These are phyloP conservation scores for Aspergillus pseudonomiae DNA, from an alignment of 2,329 filamentous ascomycete genomes.

Conservation along the genomic window DNA sequence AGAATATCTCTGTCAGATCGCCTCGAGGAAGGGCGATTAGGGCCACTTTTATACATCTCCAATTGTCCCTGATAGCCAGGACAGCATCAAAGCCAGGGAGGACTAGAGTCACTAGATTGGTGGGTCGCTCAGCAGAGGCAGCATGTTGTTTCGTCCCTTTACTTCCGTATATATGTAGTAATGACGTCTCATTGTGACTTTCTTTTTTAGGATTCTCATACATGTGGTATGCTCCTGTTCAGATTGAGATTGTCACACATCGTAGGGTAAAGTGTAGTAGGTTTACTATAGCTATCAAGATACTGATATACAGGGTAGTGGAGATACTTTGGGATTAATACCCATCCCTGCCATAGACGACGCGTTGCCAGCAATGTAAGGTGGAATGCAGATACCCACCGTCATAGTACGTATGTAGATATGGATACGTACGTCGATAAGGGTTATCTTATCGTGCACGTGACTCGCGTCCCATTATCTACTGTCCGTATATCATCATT, in stretches of 20 bases:
- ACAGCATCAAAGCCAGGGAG: background rate
- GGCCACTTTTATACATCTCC: background rate
- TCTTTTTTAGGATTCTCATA: background rate
- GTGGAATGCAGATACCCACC: background rate
- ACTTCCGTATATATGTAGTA: background rate
- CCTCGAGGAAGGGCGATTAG: background rate
- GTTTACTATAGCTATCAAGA: background rate
- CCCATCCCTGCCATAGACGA: background rate
- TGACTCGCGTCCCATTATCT: background rate
- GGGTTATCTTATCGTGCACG: background rate
- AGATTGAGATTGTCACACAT: background rate
- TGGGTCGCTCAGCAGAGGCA: background rate
- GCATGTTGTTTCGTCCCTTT: background rate
- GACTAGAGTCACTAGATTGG: background rate
- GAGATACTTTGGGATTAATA: background rate
- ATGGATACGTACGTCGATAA: background rate
- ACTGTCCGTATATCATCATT: background rate
- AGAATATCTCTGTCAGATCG: background rate
- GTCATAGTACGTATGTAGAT: too few species aligned
- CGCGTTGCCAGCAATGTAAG: background rate
- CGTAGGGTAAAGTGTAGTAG: background rate
- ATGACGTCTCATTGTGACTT: background rate
- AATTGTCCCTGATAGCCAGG: background rate
- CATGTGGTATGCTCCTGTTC: background rate
- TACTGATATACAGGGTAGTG: background rate